Evolutionary conservation across 345 rosid genomes (phyloP).

Genomic region (Erysimum cheiranthoides): DNA sequence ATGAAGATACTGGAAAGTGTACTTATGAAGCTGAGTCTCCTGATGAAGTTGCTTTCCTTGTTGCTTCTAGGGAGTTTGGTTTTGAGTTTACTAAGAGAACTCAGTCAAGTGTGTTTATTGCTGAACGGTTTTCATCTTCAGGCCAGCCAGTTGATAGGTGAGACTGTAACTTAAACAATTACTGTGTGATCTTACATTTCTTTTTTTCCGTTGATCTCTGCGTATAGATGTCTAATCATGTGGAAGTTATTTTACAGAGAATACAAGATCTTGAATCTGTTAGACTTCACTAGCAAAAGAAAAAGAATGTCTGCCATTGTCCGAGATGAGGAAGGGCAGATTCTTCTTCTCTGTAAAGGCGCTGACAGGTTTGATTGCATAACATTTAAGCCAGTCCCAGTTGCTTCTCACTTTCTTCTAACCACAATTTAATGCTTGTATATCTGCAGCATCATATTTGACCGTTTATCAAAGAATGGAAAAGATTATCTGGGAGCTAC

Average conservation of each 20-base stretch:
- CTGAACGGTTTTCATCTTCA: conserved; percentile 55
- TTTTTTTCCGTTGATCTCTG: not conserved
- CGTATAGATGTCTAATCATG: conserved; percentile 2
- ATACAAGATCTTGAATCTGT: conserved; percentile 67
- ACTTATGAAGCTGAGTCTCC: conserved; percentile 92
- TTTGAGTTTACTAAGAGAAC: conserved; percentile 69
- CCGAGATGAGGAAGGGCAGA: conserved; percentile 64
- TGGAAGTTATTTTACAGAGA: conserved; percentile 54
- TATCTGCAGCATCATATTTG: conserved; percentile 67
- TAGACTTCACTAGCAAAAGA: conserved; percentile 75
- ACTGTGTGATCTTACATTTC: too few species aligned
- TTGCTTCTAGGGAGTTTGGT: conserved; percentile 79
- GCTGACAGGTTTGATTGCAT: conserved; percentile 72
- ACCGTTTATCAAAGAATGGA: conserved; percentile 69
- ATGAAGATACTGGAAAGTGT: conserved; percentile 54
- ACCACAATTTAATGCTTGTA: not conserved
- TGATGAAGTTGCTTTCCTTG: conserved; percentile 77
- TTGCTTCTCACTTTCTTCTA: not conserved
- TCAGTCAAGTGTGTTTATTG: conserved; percentile 61
- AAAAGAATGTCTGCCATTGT: conserved; percentile 90
- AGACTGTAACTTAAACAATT: not conserved
- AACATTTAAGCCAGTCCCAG: conserved; percentile 27
- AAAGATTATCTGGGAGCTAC: conserved; percentile 56
- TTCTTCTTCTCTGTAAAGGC: conserved; percentile 80
- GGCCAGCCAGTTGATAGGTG: conserved; percentile 61